These are phyloP conservation scores for Cystobasidiopsis lactophilus DNA, from an alignment of 768 basidiomycete species.

Conservation along the genomic window DNA sequence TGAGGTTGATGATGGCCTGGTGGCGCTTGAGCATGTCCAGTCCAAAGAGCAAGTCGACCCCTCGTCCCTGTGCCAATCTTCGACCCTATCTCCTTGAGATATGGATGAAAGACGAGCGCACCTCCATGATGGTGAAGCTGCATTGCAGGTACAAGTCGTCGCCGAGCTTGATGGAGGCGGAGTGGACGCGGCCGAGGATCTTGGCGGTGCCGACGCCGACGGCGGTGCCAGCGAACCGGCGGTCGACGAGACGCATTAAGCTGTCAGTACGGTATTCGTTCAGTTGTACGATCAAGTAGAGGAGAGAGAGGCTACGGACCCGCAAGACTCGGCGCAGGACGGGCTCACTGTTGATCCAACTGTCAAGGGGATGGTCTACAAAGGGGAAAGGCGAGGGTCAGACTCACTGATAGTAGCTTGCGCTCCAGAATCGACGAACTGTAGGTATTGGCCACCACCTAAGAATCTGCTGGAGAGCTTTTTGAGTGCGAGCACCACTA, in stretches of 20 bases:
- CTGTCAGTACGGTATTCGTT: conserved; percentile 25
- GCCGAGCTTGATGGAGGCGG: conserved; percentile 65
- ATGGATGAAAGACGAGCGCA: conserved; percentile 20
- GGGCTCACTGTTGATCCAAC: too few relatives aligned
- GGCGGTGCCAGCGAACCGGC: conserved; percentile 67
- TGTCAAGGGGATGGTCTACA: too few relatives aligned
- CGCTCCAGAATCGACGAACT: conserved; percentile 90
- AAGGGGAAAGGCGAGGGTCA: too few relatives aligned
- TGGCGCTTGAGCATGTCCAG: conserved; percentile 99
- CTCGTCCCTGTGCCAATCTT: conserved; percentile 38
- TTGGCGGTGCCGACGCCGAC: conserved; percentile 82
- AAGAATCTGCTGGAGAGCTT: background rate
- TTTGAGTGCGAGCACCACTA: too few relatives aligned
- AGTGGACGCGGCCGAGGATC: conserved; percentile 83
- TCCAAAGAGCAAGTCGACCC: conserved; percentile 87
- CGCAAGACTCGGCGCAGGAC: conserved; percentile 80
- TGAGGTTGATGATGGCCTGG: conserved; percentile 84
- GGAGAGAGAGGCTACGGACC: conserved; percentile 32
- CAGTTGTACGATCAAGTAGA: background rate
- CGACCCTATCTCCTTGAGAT: background rate
- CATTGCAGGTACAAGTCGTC: conserved; percentile 62
- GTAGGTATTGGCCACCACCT: background rate
- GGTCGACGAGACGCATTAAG: conserved; percentile 82
- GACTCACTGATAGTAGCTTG: conserved; percentile 82
- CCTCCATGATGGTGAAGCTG: conserved; percentile 89